phyloP scores from a whole-genome alignment of 140 eudicot species.

The Oenanthe javanica region DNA sequence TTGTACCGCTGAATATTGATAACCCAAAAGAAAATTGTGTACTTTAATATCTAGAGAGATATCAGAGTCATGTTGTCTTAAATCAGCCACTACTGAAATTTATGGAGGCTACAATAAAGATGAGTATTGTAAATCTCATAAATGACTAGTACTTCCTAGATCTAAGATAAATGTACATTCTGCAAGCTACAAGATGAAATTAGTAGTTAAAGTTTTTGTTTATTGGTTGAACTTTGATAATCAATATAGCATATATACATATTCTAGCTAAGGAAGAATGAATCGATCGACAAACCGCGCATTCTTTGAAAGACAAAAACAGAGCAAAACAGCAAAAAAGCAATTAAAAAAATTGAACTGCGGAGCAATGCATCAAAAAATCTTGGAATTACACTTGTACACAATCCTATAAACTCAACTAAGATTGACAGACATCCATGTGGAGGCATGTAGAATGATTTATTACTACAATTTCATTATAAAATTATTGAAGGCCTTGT shows the following conservation, averaged over 20 bases:
- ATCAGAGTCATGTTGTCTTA: conserved; percentile 59
- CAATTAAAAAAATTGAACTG: not conserved
- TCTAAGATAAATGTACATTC: not conserved
- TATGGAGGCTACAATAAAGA: conserved; percentile 13
- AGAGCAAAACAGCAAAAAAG: not conserved
- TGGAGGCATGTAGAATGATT: not conserved
- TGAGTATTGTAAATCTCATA: not conserved
- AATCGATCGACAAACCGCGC: too few relatives aligned
- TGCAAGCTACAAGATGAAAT: not conserved
- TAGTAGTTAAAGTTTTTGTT: not conserved
- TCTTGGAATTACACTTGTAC: not conserved
- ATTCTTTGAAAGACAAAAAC: not conserved
- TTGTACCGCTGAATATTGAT: conserved; percentile 12
- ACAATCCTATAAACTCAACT: not conserved
- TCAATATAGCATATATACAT: not conserved
- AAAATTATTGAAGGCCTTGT: not conserved
- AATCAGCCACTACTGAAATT: conserved; percentile 31
- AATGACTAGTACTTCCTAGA: not conserved
- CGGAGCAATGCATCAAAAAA: not conserved
- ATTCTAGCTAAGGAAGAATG: not conserved
- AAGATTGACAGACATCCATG: not conserved
- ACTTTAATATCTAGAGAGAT: conserved; percentile 44
- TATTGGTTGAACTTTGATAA: not conserved
- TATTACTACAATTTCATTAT: not conserved
- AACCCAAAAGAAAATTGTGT: conserved; percentile 49